Conservation (phyloP, 805 yeast species). For the Suhomyces vadensis region DNA sequence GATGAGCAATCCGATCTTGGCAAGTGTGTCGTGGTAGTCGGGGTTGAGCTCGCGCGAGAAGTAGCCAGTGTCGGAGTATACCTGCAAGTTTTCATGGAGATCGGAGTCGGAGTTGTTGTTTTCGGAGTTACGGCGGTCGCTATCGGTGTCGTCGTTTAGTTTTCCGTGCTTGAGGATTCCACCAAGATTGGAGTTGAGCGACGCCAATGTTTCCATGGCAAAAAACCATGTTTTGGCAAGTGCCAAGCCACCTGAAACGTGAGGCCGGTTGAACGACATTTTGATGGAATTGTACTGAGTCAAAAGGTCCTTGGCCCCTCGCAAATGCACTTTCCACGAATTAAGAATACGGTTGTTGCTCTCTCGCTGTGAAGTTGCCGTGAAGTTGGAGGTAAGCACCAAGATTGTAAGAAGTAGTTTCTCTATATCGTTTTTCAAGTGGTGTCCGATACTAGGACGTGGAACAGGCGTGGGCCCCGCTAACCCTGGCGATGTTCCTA, state of each 20-base stretch:
- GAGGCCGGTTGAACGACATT: conserved; percentile 3
- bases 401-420: conserved; percentile 26
- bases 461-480: background rate
- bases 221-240: conserved; percentile 30
- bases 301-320: conserved; percentile 28
- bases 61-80: conserved; percentile 35
- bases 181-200: conserved; percentile 18
- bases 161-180: conserved; percentile 11
- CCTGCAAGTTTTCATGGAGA: conserved; percentile 5
- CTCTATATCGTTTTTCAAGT: conserved; percentile 19
- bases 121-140: background rate
- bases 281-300: conserved; percentile 18
- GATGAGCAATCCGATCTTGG: conserved; percentile 27
- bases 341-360: conserved; percentile 12
- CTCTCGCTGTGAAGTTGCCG: conserved; percentile 18
- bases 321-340: conserved; percentile 26
- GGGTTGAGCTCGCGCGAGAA: conserved; percentile 25
- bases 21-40: conserved; percentile 34
- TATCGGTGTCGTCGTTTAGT: background rate
- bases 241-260: conserved; percentile 23
- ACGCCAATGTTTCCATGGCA: conserved; percentile 26
- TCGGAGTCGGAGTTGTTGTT: background rate
- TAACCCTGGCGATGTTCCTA: conserved; percentile 11
- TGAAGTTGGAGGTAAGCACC: conserved; percentile 24
- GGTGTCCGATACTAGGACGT: background rate